These are phyloP conservation scores for Prototheca wickerhamii DNA, from an alignment of 163 green algal genomes.

Conservation along the genomic window DNA sequence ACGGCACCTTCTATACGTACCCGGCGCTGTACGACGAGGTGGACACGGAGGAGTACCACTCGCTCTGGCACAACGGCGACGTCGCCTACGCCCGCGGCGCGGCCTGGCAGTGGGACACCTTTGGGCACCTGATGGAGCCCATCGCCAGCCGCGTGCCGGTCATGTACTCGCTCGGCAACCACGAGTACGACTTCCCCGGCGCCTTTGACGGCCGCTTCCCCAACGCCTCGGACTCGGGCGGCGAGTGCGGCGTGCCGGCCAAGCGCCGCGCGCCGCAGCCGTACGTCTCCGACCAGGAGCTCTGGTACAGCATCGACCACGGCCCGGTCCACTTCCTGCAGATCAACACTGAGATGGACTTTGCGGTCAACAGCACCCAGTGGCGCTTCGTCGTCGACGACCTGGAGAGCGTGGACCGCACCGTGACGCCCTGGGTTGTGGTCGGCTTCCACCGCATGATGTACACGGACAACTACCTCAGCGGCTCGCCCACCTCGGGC, in stretches of 20 bases:
- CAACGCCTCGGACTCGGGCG: too few relatives aligned
- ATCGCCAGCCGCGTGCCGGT: conserved; percentile 20
- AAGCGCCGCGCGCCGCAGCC: conserved; percentile 15
- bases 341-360: conserved; percentile 71
- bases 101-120: conserved; percentile 64
- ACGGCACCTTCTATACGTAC: not conserved
- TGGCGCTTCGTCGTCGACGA: conserved; percentile 29
- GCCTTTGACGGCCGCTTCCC: too few relatives aligned
- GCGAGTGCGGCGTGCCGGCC: conserved; percentile 2
- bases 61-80: conserved; percentile 33
- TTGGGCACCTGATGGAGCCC: conserved; percentile 58
- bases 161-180: conserved; percentile 2
- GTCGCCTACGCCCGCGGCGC: conserved; percentile 45
- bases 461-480: conserved; percentile 16
- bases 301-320: conserved; percentile 53
- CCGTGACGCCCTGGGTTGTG: conserved; percentile 60
- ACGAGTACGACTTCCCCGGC: not conserved
- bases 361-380: conserved; percentile 52
- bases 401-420: conserved; percentile 45
- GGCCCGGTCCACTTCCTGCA: conserved; percentile 69
- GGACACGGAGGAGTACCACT: not conserved
- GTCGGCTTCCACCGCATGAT: conserved; percentile 43
- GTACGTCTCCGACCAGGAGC: conserved; percentile 3
- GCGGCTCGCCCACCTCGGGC: conserved; percentile 5
- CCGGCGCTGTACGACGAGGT: not conserved